Evolutionary conservation across 2,329 filamentous ascomycete genomes (phyloP), one percentile per base, ranked within the genome.

Genomic region (Shiraia bambusicola): DNA sequence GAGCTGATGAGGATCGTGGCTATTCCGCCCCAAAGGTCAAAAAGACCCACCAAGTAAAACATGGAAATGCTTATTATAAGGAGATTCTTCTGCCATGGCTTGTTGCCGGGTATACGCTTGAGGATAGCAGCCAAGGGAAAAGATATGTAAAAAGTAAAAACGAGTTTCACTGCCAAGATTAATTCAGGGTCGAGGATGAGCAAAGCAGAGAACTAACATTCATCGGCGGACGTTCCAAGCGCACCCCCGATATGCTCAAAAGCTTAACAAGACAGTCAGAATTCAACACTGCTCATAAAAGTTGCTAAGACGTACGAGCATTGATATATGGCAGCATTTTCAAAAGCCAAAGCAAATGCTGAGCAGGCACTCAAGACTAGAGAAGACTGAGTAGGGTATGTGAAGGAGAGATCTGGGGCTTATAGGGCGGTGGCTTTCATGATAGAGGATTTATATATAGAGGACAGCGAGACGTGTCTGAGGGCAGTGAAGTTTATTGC

Each of bases 21-120:
- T 11, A 94, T 71, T 41, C 93, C 94, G 68, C 73, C 76, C 91
- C 92, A 97, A 34, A 98, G 79, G 63, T 95, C 87, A 70, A 95
- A 98, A 3, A 98, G 79, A 22, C 93, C 93, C 41, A 98, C 78
- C 6, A 98, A 79, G 68, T 95, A 97, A 75, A 98, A 97, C 16
- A 93, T 66, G 3, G 87, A 87, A 12, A 89, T 82, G 19, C 85
- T 89, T 52, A 97, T 85, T 48, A 86, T 88, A 70, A 96, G 97
- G 12, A 84, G 64, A 68, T 97, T 97, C 73, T 97, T 97, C 58
- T 82, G 80, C 58, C 83, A 83, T 40, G 92, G 92, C 37, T 86
- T 83, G 34, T 81, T 73, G 72, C 98, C 93, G 24, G 93, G 92
- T 14, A 98, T 79, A 38, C 93, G 82, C 70, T 98, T 98, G 7